A percentile compares a stretch with the other conserved stretches of the same genome.
phyloP scores from a whole-genome alignment of 306 rosid genomes.

The Herpetospermum pedunculosum region DNA sequence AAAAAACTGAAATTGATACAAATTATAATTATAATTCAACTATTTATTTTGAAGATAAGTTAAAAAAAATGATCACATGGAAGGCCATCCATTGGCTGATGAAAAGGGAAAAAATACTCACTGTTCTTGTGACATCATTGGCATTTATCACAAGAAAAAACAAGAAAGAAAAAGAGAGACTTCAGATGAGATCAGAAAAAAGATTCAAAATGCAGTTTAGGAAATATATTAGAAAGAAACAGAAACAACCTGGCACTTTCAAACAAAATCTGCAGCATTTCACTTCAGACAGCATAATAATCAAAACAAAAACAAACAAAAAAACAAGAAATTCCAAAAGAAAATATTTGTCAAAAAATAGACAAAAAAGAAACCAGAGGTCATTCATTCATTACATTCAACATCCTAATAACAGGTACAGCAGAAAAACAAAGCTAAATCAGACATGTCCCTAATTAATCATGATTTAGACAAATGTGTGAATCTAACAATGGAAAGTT shows the following conservation, averaged over 20 bases:
- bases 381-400: conserved; percentile 25
- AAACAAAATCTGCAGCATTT: not conserved
- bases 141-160: conserved; percentile 3
- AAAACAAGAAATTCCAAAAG: not conserved
- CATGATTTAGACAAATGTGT: conserved; percentile 16
- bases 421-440: conserved; percentile 34
- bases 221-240: not conserved
- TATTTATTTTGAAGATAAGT: not conserved
- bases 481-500: conserved; percentile 13
- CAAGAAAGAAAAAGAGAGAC: not conserved
- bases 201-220: not conserved
- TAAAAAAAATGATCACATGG: not conserved
- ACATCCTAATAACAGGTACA: conserved; percentile 32
- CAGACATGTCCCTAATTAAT: conserved; percentile 40
- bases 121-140: conserved; percentile 2
- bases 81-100: not conserved
- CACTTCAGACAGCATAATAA: not conserved
- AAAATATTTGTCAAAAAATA: not conserved
- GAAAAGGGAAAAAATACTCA: not conserved
- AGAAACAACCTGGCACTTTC: not conserved
- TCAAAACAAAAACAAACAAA: not conserved
- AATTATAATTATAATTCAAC: not conserved
- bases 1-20: not conserved
- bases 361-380: not conserved
- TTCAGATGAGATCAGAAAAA: not conserved